phyloP scores from a whole-genome alignment of 805 yeast genomes.

The Dipodascus albidus region DNA sequence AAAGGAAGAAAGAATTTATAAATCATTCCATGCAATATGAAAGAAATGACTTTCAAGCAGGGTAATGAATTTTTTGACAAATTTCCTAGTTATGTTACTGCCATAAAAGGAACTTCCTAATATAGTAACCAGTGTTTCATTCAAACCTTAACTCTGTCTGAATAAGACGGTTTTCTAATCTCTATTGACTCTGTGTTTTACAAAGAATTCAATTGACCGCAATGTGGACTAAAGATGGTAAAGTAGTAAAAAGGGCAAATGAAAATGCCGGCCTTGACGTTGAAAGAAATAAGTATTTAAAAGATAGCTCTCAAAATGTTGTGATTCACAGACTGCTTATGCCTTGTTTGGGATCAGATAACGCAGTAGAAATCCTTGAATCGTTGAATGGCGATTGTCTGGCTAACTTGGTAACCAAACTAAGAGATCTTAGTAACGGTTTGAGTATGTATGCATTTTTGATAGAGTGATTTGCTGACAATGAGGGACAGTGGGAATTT shows the following conservation, averaged over 20 bases:
- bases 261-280: neutral
- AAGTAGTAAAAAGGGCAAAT: too few species aligned
- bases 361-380: neutral
- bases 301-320: neutral
- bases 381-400: slow-evolving; percentile 18
- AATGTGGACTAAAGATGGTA: too few species aligned
- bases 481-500: slow-evolving; percentile 12
- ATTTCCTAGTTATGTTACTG: too few species aligned
- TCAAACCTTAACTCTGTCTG: too few species aligned
- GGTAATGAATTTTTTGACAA: too few species aligned
- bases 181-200: too few species aligned
- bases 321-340: neutral
- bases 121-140: too few species aligned
- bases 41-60: too few species aligned
- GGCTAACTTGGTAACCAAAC: slow-evolving; percentile 22
- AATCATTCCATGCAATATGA: too few species aligned
- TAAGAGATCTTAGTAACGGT: slow-evolving; percentile 21
- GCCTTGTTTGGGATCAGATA: neutral
- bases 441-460: slow-evolving; percentile 14
- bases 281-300: neutral
- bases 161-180: too few species aligned
- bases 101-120: too few species aligned
- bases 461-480: neutral
- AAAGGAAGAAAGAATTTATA: neutral
- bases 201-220: too few species aligned